These are phyloP conservation scores for Neurospora sp. DNA, from an alignment of 2,329 filamentous ascomycete genomes.

Conservation along the genomic window DNA sequence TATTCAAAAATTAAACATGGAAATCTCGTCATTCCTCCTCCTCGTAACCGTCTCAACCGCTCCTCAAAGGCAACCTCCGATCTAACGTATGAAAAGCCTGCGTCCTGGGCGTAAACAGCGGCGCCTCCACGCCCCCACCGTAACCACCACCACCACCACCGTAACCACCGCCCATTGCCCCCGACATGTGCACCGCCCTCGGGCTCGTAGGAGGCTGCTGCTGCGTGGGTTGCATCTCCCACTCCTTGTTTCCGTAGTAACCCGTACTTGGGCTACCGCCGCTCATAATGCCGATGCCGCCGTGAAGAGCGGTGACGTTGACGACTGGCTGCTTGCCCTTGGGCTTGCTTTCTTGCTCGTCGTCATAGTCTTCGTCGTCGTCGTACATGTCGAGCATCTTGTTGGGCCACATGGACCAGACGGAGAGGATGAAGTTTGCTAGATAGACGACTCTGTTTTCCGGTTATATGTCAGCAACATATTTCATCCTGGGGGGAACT, in stretches of 20 bases:
- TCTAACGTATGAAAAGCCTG: conserved; percentile 57
- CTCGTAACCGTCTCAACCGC: background rate
- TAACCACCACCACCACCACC: background rate
- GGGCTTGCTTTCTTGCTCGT: conserved; percentile 22
- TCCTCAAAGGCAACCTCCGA: conserved; percentile 39
- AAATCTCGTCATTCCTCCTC: too few relatives aligned
- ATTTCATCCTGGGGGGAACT: conserved; percentile 2
- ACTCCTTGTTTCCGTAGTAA: conserved; percentile 29
- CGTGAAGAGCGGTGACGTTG: conserved; percentile 9
- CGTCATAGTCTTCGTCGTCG: conserved; percentile 26
- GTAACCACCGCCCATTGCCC: background rate
- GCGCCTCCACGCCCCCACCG: conserved; percentile 8
- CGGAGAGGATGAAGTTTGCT: conserved; percentile 45
- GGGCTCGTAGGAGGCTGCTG: background rate
- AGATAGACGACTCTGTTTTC: conserved; percentile 46
- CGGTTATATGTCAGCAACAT: background rate
- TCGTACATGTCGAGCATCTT: conserved; percentile 37
- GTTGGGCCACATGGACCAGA: conserved; percentile 50
- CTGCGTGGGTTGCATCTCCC: conserved; percentile 43
- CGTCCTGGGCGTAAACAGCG: conserved; percentile 55
- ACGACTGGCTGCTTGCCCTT: conserved; percentile 3
- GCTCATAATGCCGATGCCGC: background rate
- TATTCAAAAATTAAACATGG: too few relatives aligned
- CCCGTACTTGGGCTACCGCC: background rate
- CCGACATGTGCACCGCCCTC: conserved; percentile 4